Evolutionary conservation across 228 moss, liverwort and hornwort genomes (phyloP), one percentile per base, ranked within the genome.

Genomic region (Sphagnum magellanicum): DNA sequence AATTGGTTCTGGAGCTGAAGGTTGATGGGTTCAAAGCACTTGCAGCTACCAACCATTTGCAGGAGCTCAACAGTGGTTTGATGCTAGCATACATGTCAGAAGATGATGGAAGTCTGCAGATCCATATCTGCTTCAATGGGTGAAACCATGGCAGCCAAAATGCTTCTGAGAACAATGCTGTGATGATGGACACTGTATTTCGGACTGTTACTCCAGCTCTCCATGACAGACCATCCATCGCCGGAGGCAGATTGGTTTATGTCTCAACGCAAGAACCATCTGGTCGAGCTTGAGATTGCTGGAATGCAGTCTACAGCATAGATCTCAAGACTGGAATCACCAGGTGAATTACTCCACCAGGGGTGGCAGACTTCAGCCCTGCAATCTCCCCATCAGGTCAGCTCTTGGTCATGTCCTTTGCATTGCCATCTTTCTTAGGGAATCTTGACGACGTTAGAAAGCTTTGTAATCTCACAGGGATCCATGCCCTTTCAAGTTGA

Each of bases 21-120:
- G 52, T 55, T 57, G 49, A 63, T 11, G 68, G 67, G 10, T 51
- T 49, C 46, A 10, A 64, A 32, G 64, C 52, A 51, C 9, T 12
- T 0, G 55, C 55, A 55, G 32, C 32, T 32, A 32, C 32, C 32
- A 32, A 32, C 32, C 32, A 32, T 32, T 8, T 1, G 9, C 12
- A 0, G 55, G 50, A 16, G 49, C 16, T 48, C 8, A 47, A 15
- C 16, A 76, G 65, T 5, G 67, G 72, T 13, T 75, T 60, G 46
- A 48, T 85, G 63, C 48, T 83, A 62, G 16, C 78, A 4, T 85
- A 73, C 47, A 74, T 77, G 4, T 88, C 88, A 0, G 88, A 88
- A 67, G 78, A 84, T 65, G 74, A 69, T 12, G 88, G 88, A 46
- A 85, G 72, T 61, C 48, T 75, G 14, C 65, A 76, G 10, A 67